Evolutionary conservation across 176 grass and related monocot genomes (phyloP), one percentile per base, ranked within the genome.

Genomic region (Ensete ventricosum): DNA sequence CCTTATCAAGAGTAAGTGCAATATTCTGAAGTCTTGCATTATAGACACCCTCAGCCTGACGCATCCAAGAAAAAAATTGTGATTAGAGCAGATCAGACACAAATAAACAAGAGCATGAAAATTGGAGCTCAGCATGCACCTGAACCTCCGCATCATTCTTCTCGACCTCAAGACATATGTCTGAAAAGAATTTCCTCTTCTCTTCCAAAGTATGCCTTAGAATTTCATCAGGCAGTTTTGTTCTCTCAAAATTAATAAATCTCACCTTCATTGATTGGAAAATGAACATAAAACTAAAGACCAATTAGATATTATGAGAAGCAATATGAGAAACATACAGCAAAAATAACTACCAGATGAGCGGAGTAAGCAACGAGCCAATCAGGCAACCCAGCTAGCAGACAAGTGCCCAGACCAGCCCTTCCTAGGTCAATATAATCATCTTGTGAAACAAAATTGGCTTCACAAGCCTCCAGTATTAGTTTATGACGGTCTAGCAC

Each of bases 351-450:
- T 91, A 99, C 95, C 95, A 99, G 80, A 63, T 79, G 84, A 75
- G 88, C 90, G 1, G 95, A 91, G 84, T 99, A 99, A 79, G 88
- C 86, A 81, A 99, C 86, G 84, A 94, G 90, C 95, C 95, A 99
- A 78, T 74, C 85, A 80, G 95, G 95, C 77, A 99, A 87, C 60
- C 86, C 88, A 85, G 91, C 87, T 75, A 99, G 86, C 83, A 99
- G 89, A 88, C 95, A 99, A 67, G 90, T 91, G 71, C 95, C 90
- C 69, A 99, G 88, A 84, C 95, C 90, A 80, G 95, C 95, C 89
- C 87, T 99, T 81, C 76, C 90, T 73, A 99, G 87, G 78, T 89
- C 95, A 85, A 94, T 85, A 75, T 85, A 94, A 79, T 99, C 95
- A 78, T 99, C 86, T 77, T 99, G 82, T 34, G 95, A 91, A 64